Base-by-base conservation (phyloP, 768 basidiomycete species). In the Vararia minispora region DNA sequence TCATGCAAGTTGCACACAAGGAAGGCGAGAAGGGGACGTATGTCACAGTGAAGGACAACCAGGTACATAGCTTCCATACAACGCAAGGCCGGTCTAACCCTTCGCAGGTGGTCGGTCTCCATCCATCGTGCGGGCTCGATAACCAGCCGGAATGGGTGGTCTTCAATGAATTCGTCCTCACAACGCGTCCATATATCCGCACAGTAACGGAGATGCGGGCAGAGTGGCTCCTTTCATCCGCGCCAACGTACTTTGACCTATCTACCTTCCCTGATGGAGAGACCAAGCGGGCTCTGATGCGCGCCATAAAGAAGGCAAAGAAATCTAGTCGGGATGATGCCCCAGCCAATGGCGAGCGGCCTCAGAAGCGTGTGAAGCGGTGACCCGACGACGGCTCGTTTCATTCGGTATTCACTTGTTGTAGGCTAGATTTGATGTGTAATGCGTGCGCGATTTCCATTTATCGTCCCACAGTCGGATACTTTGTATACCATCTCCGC, bases 1-100 rank as follows among this genome's bases (percentile, higher is more conserved):
- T 97, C 63, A 97, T 95, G 94, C 94, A 97, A 55, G 76, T 89
- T 10, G 95, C 92, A 6, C 90, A 95, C 58, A 86, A 87, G 57
- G 90, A 92, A 54, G 87, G 88, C 3, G 87, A 89, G 55, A 91
- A 88, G 58, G 75, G 79, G 2, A 72, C 69, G 39, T 98, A 99
- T 54, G 44, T 81, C 45, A 99, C 92, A 0, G 79, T 95, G 42
- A 98, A 97, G 62, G 94, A 99, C 57, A 85, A 92, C 48, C 92
- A 95, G 65, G 85, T 76, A 45, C 14, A 71, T 53, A 14, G 6
- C 11, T 17, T 5, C 30, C 21, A 16, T 2, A 12, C 23, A n/a
- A 18, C 28, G 9, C n/a, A n/a, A n/a, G n/a, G n/a, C n/a, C n/a
- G n/a, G n/a, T 5, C 13, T 35, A 39, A n/a, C 25, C 13, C 52